Conservation (phyloP, 352 stramenopile species). For the Pythium aphanidermatum region DNA sequence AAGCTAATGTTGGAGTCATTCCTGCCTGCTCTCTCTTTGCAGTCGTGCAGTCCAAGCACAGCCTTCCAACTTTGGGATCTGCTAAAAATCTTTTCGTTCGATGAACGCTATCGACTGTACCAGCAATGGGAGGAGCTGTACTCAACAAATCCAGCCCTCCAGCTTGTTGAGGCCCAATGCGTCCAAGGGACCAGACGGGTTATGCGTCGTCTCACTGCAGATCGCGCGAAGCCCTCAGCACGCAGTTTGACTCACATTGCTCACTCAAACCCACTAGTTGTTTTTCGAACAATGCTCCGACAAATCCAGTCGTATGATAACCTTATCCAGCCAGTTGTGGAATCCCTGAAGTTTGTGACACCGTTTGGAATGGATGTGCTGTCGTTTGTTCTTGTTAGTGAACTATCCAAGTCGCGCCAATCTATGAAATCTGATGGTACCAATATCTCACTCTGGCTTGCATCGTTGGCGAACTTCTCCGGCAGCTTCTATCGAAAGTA, state of each 20-base stretch:
- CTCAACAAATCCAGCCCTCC: conserved; percentile 43
- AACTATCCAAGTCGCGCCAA: conserved; percentile 80
- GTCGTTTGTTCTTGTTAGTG: conserved; percentile 89
- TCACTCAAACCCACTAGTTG: conserved; percentile 91
- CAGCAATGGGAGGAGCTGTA: conserved; percentile 72
- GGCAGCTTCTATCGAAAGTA: conserved; percentile 94
- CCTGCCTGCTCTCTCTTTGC: conserved; percentile 66
- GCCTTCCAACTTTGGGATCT: conserved; percentile 82
- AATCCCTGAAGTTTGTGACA: conserved; percentile 93
- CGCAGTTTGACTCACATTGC: conserved; percentile 82
- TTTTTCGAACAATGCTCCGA: conserved; percentile 92
- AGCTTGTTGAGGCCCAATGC: conserved; percentile 61
- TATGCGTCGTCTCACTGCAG: conserved; percentile 77
- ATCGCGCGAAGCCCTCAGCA: conserved; percentile 72
- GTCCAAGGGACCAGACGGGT: conserved; percentile 65
- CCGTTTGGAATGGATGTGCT: conserved; percentile 93
- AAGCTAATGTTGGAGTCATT: conserved; percentile 54
- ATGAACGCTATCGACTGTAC: conserved; percentile 79
- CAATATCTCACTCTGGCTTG: conserved; percentile 92
- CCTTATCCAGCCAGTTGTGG: conserved; percentile 94
- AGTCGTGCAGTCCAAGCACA: conserved; percentile 68
- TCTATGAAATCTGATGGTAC: conserved; percentile 86
- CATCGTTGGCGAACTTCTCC: conserved; percentile 91
- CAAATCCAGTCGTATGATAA: conserved; percentile 98
- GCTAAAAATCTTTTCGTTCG: conserved; percentile 67